A percentile compares a stretch with the other conserved stretches of the same genome.
Evolutionary conservation across 2,329 filamentous ascomycete genomes (phyloP).

Genomic region (Fusarium mexicanum): DNA sequence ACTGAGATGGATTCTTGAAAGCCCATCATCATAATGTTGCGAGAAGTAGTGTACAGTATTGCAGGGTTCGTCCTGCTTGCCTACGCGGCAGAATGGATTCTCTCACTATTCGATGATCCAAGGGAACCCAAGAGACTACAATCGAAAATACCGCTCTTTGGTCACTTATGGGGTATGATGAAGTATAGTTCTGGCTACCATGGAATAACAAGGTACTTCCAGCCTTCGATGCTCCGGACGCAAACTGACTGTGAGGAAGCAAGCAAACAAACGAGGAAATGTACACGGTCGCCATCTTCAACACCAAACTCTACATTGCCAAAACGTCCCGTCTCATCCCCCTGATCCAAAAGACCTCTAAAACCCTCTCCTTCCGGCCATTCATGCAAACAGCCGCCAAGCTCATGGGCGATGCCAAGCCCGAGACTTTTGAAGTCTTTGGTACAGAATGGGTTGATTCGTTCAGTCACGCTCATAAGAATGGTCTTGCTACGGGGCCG

Average conservation of each 20-base stretch:
- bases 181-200: constrained; percentile 27
- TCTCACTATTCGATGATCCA: constrained; percentile 31
- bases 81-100: constrained; percentile 26
- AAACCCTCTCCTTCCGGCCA: constrained; percentile 42
- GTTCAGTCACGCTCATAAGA: constrained; percentile 23
- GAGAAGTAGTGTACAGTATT: constrained; percentile 17
- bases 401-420: constrained; percentile 19
- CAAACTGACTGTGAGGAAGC: fast-evolving
- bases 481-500: constrained; percentile 4
- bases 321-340: constrained; percentile 41
- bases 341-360: constrained; percentile 38
- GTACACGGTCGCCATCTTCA: constrained; percentile 42
- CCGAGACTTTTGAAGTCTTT: constrained; percentile 16
- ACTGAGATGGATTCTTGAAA: fast-evolving
- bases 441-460: constrained; percentile 20
- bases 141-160: constrained; percentile 29
- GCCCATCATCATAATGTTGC: constrained; percentile 20
- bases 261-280: constrained; percentile 38
- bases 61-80: constrained; percentile 20
- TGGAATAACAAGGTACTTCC: constrained; percentile 12
- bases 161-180: constrained; percentile 31
- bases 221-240: fast-evolving
- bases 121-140: constrained; percentile 28
- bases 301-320: constrained; percentile 44
- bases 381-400: constrained; percentile 37